A percentile compares a stretch with the other conserved stretches of the same genome.
Evolutionary conservation across 306 rosid species (phyloP).

Genomic region (Rosa multiflora): DNA sequence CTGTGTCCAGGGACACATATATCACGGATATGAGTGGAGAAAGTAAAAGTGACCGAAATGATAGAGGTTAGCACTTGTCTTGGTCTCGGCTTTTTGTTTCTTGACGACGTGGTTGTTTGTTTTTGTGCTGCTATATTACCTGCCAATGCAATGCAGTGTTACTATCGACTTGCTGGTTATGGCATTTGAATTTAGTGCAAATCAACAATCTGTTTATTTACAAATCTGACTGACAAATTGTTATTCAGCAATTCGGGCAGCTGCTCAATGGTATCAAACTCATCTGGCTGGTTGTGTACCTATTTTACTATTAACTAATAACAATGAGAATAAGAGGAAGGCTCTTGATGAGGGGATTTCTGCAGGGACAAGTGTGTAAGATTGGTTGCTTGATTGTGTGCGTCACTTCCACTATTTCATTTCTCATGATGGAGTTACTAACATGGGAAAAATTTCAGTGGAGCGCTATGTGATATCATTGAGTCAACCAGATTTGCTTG

Average conservation of each 20-base stretch:
- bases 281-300: constrained; percentile 75
- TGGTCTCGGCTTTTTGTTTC: constrained; percentile 11
- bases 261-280: constrained; percentile 91
- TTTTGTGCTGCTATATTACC: background rate
- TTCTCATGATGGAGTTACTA: constrained; percentile 17
- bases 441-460: constrained; percentile 46
- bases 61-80: constrained; percentile 68
- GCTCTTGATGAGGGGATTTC: constrained; percentile 82
- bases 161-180: background rate
- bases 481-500: constrained; percentile 78
- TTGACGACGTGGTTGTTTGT: background rate
- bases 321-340: constrained; percentile 81
- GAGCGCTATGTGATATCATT: constrained; percentile 84
- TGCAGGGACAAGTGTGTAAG: constrained; percentile 78
- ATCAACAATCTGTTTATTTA: background rate
- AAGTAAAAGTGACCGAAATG: constrained; percentile 88
- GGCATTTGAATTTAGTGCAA: background rate
- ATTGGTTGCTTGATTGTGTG: constrained; percentile 2
- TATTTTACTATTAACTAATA: constrained; percentile 85
- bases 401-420: background rate
- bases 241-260: constrained; percentile 84
- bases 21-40: constrained; percentile 84
- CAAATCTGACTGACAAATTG: constrained; percentile 31
- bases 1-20: constrained; percentile 66
- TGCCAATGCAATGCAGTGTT: too few species aligned